Percentiles rank a stretch among this genome's conserved stretches.
phyloP scores from a whole-genome alignment of 2,329 filamentous ascomycete species.

The Trichophyton schoenleinii region DNA sequence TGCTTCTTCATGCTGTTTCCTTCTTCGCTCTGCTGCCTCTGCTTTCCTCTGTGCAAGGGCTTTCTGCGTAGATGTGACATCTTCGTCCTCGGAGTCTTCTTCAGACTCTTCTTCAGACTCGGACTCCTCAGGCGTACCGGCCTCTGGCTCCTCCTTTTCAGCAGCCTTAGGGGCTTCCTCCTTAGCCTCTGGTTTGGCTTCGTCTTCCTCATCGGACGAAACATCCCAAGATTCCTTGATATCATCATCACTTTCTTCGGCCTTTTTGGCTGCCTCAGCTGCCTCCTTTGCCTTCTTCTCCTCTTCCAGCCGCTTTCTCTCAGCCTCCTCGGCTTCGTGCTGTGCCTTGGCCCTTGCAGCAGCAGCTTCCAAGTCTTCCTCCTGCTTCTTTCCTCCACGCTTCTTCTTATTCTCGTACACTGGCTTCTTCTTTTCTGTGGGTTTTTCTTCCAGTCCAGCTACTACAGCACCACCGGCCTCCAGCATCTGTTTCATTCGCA shows the following conservation, averaged over 20 bases:
- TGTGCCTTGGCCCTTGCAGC: constrained; percentile 35
- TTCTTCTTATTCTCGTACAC: constrained; percentile 62
- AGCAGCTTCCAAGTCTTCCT: constrained; percentile 42
- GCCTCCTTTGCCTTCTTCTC: constrained; percentile 56
- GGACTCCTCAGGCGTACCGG: constrained; percentile 31
- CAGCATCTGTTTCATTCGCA: constrained; percentile 39
- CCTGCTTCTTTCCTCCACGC: constrained; percentile 52
- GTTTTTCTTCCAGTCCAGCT: constrained; percentile 34
- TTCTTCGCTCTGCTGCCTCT: constrained; percentile 75
- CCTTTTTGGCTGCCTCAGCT: constrained; percentile 75
- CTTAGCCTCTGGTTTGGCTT: constrained; percentile 47
- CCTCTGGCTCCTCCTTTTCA: constrained; percentile 19
- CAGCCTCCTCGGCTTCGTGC: constrained; percentile 42
- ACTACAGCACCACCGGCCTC: constrained; percentile 34
- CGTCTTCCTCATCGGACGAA: constrained; percentile 44
- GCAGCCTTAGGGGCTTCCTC: constrained; percentile 17
- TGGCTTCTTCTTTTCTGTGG: constrained; percentile 60
- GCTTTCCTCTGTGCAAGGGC: constrained; percentile 69
- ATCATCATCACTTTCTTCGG: constrained; percentile 52
- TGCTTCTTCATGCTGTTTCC: constrained; percentile 83
- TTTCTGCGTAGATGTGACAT: constrained; percentile 56
- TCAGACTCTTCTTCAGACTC: constrained; percentile 48
- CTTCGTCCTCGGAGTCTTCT: constrained; percentile 48
- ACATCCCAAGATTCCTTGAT: constrained; percentile 96
- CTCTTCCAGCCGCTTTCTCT: constrained; percentile 49